phyloP scores from a whole-genome alignment of 768 basidiomycete species.

The Dioszegia crocea region DNA sequence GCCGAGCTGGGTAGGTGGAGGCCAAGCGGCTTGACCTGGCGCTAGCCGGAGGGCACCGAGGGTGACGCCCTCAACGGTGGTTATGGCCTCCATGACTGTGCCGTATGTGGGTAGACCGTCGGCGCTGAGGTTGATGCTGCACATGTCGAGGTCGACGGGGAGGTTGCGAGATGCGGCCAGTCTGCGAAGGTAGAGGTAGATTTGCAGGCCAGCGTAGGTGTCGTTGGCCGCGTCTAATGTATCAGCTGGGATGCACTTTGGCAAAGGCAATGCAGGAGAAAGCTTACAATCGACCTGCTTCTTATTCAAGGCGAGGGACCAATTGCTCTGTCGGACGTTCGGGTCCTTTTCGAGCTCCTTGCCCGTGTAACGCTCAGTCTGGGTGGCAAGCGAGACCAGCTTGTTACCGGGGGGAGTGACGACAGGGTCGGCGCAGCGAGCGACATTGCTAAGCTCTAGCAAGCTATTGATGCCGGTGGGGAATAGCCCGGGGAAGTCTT shows the following conservation, averaged over 20 bases:
- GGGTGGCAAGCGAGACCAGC: slow-evolving; percentile 35
- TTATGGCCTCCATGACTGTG: background rate
- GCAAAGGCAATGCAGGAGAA: background rate
- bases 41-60: background rate
- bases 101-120: background rate
- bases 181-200: slow-evolving; percentile 23
- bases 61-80: no score
- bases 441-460: slow-evolving; percentile 41
- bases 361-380: slow-evolving; percentile 28
- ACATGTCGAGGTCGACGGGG: background rate
- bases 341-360: slow-evolving; percentile 30
- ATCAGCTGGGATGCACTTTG: background rate
- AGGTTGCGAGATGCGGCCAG: slow-evolving; percentile 2
- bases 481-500: slow-evolving; percentile 35
- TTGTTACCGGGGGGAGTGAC: slow-evolving; percentile 30
- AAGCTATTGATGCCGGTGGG: slow-evolving; percentile 8
- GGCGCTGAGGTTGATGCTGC: background rate
- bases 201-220: slow-evolving; percentile 32
- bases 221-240: slow-evolving; percentile 45
- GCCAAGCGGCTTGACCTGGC: background rate
- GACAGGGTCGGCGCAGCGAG: slow-evolving; percentile 36
- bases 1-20: background rate
- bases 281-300: slow-evolving; percentile 32
- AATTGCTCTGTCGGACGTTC: slow-evolving; percentile 35
- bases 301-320: slow-evolving; percentile 21